Conservation (phyloP, 83 land plant species). For the Diphasiastrum complanatum region DNA sequence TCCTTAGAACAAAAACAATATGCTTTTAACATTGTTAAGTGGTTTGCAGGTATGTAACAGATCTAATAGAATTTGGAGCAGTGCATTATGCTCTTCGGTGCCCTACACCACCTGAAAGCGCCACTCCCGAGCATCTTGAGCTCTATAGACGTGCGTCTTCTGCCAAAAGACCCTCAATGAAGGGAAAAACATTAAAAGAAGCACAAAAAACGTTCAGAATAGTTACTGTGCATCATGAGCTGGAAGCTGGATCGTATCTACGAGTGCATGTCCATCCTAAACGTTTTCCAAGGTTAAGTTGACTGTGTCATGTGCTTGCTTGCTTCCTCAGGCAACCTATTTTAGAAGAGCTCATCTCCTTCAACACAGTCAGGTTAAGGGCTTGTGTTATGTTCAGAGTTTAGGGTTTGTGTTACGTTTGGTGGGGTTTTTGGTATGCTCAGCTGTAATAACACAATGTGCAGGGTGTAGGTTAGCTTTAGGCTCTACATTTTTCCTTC, state of each 20-base stretch:
- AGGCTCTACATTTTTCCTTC: too few species aligned
- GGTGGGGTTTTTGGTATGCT: too few species aligned
- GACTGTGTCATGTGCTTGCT: not conserved
- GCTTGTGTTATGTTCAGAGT: too few species aligned
- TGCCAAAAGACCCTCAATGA: conserved; percentile 55
- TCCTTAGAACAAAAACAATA: not conserved
- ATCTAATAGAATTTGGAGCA: conserved; percentile 92
- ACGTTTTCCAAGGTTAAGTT: conserved; percentile 72
- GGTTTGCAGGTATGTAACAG: conserved; percentile 76
- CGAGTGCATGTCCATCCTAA: conserved; percentile 95
- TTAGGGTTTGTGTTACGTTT: too few species aligned
- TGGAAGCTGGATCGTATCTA: conserved; percentile 85
- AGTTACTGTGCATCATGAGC: conserved; percentile 41
- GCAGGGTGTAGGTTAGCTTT: too few species aligned
- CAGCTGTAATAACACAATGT: too few species aligned
- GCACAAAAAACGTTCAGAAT: conserved; percentile 84
- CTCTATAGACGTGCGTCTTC: conserved; percentile 51
- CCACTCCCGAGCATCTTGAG: conserved; percentile 60
- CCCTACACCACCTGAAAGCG: conserved; percentile 68
- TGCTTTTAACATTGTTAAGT: conserved; percentile 12
- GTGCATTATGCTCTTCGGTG: conserved; percentile 83
- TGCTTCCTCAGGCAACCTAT: too few species aligned
- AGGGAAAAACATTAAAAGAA: conserved; percentile 85
- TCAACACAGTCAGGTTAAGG: too few species aligned
- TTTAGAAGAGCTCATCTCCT: too few species aligned